Evolutionary conservation across 176 grass and related monocot species (phyloP), one percentile per base, ranked within the genome.

Genomic region (Tillandsia fasciculata): DNA sequence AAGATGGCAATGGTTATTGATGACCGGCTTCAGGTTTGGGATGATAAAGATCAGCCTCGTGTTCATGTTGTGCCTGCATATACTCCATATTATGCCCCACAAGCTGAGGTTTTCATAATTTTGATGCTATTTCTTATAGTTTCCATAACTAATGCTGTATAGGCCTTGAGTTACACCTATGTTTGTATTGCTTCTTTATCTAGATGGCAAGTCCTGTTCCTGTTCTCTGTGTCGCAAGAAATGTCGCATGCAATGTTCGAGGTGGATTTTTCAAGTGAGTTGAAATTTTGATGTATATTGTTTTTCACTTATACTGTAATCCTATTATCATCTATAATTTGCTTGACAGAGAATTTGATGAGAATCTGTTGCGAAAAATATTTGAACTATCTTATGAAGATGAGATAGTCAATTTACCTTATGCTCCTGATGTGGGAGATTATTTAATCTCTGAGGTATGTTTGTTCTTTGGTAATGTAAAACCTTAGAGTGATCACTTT

Each of bases 1-100:
- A 99, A 90, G 75, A 88, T 99, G 95, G 90, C 95, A 57, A 99
- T 99, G 90, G 95, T 99, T 67, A 93, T 99, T 83, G 95, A 99
- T 86, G 95, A 99, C 74, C 74, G 95, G 53, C 72, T 93, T 51
- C 67, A 83, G 67, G 95, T 99, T 68, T 99, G 90, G 95, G 95
- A 90, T 72, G 95, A 93, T 63, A 99, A 88, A 80, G 95, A 99
- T 72, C 95, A 99, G 52, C 82, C 83, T 67, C 83, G 95, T 63
- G 95, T 99, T 79, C 95, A 99, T 88, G 95, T 99, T 75, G 90
- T 94, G 24, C 94, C 95, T 66, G 82, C 95, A 67, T 99, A 80
- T 83, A 68, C 84, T 79, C 95, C 95, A 74, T 93, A 99, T 70
- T 84, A 86, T 85, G 90, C 95, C 50, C 95, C 95, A 18, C 95